Evolutionary conservation across 2,329 filamentous ascomycete species (phyloP), one percentile per base, ranked within the genome.

Genomic region (Calonectria leucothoes): DNA sequence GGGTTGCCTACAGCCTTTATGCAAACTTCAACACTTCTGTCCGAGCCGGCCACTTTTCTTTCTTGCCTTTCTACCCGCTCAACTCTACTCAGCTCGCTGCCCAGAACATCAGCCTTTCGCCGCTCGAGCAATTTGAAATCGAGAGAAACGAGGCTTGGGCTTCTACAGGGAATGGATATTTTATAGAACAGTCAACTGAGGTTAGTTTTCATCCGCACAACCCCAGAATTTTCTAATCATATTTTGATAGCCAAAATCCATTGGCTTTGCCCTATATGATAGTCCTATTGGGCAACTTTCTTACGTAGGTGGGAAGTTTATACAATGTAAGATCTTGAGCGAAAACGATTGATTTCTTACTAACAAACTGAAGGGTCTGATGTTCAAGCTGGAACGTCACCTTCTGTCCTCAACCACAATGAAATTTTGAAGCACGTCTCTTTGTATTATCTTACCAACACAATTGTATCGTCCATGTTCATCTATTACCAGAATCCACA

Each of bases 221-320:
- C 15, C 12, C 14, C 2, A 6, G 10, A 27, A 66, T 11, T 8
- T 6, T 66, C 42, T 39, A 20, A 51, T 23, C 27, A 17, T n/a
- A 8, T 8, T 25, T 25, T 8, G 25, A 25, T 27, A 74, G 79
- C 86, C 86, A 23, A 85, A 86, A 49, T 87, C 85, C 0, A 83
- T 88, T 25, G 85, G 85, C 2, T 81, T 85, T 39, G 84, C 83
- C 31, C 31, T 72, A 7, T 61, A 74, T 29, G 86, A 87, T 71
- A 86, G 84, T 64, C 86, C 85, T 0, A 77, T 87, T 3, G 86
- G 86, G 0, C 83, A 86, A 51, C 81, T 87, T 78, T 83, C 84
- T 63, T 87, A 84, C 75, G 80, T 87, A 0, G 86, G 85, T 1
- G 85, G 87, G 73, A 87, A 88, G 66, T 74, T 77, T 57, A 74